These are phyloP conservation scores for Centaurea solstitialis DNA, from an alignment of 129 eudicot genomes.

Conservation along the genomic window DNA sequence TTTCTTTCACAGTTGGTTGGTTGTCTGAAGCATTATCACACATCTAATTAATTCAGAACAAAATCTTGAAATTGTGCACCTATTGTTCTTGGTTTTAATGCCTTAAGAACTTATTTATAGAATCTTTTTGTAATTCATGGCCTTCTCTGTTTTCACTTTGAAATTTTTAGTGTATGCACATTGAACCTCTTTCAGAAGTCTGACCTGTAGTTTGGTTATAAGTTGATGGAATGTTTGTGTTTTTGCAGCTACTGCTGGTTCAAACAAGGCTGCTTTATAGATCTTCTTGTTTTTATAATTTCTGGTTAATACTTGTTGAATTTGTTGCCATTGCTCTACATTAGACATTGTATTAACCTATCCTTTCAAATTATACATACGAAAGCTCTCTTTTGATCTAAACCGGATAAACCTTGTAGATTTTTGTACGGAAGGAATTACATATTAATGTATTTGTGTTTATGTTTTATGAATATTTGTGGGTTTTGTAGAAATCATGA, in stretches of 20 bases:
- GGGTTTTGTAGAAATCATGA: too few species aligned
- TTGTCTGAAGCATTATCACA: not conserved
- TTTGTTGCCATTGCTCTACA: too few species aligned
- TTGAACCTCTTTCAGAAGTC: not conserved
- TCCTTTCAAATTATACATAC: too few species aligned
- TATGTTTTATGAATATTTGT: too few species aligned
- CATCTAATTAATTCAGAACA: not conserved
- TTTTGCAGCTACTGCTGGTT: slow-evolving; percentile 64
- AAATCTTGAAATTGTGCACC: not conserved
- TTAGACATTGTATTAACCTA: too few species aligned
- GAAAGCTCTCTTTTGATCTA: too few species aligned
- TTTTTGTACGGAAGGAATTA: too few species aligned
- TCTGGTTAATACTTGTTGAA: too few species aligned
- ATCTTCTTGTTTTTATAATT: too few species aligned
- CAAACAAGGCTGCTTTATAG: slow-evolving; percentile 94
- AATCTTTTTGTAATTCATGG: not conserved
- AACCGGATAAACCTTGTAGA: too few species aligned
- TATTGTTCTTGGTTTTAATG: not conserved
- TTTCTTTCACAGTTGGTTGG: not conserved
- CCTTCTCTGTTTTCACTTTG: not conserved
- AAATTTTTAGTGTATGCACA: not conserved
- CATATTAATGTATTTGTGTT: too few species aligned
- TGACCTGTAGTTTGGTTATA: not conserved
- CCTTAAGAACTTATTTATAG: not conserved
- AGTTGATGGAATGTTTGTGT: not conserved